These are phyloP conservation scores for Poa annua DNA, from an alignment of 176 grass and related monocot species.

Conservation along the genomic window DNA sequence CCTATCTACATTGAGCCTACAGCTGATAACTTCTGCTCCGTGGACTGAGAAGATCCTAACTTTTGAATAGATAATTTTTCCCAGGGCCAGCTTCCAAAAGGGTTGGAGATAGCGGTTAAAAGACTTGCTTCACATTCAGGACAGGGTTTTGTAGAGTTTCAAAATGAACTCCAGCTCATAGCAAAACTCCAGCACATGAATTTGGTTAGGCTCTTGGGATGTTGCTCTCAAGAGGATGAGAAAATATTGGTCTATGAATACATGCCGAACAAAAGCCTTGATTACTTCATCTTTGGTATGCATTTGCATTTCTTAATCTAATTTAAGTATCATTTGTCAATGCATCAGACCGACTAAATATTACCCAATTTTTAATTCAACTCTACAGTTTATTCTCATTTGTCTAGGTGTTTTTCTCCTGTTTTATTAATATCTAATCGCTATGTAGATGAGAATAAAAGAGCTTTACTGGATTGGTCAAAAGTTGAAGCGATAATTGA, in stretches of 20 bases:
- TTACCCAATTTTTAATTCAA: neutral
- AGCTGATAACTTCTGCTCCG: neutral
- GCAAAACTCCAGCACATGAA: slow-evolving; percentile 26
- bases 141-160: neutral
- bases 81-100: neutral
- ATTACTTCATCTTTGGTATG: slow-evolving; percentile 65
- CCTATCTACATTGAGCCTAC: neutral
- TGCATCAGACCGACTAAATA: neutral
- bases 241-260: slow-evolving; percentile 75
- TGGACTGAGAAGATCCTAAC: neutral
- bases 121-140: slow-evolving; percentile 6
- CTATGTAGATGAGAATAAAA: slow-evolving; percentile 21
- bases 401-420: neutral
- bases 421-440: neutral
- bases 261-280: slow-evolving; percentile 73
- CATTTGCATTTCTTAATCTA: neutral
- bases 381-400: neutral
- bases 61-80: neutral
- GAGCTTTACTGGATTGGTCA: slow-evolving; percentile 24
- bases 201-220: slow-evolving; percentile 27
- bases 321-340: neutral
- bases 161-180: slow-evolving; percentile 24
- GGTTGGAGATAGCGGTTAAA: slow-evolving; percentile 12
- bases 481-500: slow-evolving; percentile 14
- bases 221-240: slow-evolving; percentile 52